Conservation (phyloP, 139 green algal species). For the Nannochloris sp. region DNA sequence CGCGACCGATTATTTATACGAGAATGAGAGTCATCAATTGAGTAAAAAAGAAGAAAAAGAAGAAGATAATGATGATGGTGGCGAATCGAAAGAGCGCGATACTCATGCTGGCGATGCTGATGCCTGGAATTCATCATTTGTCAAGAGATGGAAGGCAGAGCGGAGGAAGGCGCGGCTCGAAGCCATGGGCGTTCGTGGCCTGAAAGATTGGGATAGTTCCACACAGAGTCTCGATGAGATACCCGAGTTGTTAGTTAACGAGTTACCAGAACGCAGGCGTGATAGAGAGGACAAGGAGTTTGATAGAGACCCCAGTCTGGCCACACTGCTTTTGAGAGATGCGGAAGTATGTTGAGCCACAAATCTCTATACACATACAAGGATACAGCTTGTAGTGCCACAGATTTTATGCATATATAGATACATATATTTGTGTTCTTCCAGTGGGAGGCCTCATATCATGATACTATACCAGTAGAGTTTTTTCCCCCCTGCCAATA, state of each 20-base stretch:
- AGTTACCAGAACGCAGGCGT: constrained; percentile 5
- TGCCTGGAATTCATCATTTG: constrained; percentile 9
- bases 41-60: neutral
- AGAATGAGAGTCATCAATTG: neutral
- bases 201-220: constrained; percentile 13
- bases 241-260: constrained; percentile 23
- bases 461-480: no score
- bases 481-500: no score
- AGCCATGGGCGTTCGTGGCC: constrained; percentile 19
- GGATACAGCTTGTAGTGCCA: no score
- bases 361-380: no score
- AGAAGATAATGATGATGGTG: neutral
- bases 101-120: neutral
- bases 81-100: neutral
- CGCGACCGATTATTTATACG: neutral
- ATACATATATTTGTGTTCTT: no score
- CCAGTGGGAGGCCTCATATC: no score
- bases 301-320: neutral
- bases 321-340: neutral
- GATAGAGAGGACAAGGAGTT: neutral
- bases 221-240: constrained; percentile 11
- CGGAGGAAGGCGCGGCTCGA: constrained; percentile 19
- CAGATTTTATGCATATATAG: no score
- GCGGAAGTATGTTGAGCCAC: neutral
- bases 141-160: constrained; percentile 24